Evolutionary conservation across 257 asterid genomes (phyloP).

Genomic region (Penstemon newberryi): DNA sequence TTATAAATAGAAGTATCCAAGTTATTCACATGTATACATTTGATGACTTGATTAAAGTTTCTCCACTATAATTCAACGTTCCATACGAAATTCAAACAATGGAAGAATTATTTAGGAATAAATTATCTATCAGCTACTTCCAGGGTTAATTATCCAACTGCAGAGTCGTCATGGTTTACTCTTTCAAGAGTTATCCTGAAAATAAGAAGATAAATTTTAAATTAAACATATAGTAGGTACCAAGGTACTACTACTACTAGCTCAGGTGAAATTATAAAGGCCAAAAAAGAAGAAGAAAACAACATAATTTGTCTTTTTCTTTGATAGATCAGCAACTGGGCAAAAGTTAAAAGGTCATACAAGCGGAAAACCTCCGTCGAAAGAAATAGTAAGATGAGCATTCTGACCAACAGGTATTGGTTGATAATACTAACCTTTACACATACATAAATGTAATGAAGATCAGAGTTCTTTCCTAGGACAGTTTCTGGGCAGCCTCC

Average conservation of each 20-base stretch:
- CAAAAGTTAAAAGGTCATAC: background rate
- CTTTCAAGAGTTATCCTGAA: conserved; percentile 39
- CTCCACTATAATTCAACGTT: background rate
- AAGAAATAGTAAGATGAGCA: background rate
- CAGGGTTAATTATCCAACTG: background rate
- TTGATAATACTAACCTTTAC: conserved; percentile 48
- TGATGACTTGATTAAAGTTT: background rate
- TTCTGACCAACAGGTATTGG: background rate
- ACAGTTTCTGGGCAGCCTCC: conserved; percentile 39
- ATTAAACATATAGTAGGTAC: background rate
- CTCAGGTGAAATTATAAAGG: background rate
- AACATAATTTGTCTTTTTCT: too few relatives aligned
- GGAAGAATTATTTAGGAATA: background rate
- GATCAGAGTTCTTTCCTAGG: conserved; percentile 50
- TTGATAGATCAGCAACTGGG: too few relatives aligned
- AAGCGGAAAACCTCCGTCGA: background rate
- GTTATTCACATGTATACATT: too few relatives aligned
- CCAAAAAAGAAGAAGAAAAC: background rate
- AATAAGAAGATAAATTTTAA: background rate
- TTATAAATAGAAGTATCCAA: too few relatives aligned
- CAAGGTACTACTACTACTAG: background rate
- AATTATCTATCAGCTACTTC: background rate
- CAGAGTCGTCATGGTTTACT: conserved; percentile 27
- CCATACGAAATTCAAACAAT: background rate
- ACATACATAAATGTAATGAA: conserved; percentile 71